phyloP scores from a whole-genome alignment of 768 basidiomycete species.

The Pisolithus tinctorius region DNA sequence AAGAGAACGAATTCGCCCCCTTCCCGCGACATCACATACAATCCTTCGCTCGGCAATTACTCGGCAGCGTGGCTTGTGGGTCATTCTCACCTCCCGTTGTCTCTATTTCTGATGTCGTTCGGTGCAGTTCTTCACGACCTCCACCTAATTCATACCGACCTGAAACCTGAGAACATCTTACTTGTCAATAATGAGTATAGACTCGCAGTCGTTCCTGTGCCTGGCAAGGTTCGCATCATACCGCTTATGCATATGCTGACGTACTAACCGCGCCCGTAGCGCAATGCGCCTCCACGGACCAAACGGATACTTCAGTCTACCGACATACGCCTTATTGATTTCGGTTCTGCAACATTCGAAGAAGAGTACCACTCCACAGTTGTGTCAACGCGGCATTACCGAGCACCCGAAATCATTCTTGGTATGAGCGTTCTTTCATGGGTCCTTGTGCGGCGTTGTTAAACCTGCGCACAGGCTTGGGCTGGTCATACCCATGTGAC shows the following conservation, averaged over 20 bases:
- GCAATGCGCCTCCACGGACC: slow-evolving; percentile 55
- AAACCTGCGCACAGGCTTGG: slow-evolving; percentile 57
- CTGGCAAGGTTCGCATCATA: slow-evolving; percentile 52
- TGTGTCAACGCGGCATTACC: slow-evolving; percentile 96
- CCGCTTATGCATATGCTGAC: not conserved
- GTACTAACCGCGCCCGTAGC: slow-evolving; percentile 33
- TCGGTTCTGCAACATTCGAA: slow-evolving; percentile 97
- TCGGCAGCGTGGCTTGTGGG: slow-evolving; percentile 92
- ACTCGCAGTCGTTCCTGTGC: slow-evolving; percentile 49
- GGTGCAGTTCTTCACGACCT: slow-evolving; percentile 80
- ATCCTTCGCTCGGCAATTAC: slow-evolving; percentile 85
- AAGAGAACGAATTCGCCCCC: slow-evolving; percentile 94
- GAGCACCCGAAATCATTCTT: slow-evolving; percentile 97
- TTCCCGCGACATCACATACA: slow-evolving; percentile 97
- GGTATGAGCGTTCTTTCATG: slow-evolving; percentile 47
- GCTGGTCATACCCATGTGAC: slow-evolving; percentile 98
- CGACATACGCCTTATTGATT: slow-evolving; percentile 94
- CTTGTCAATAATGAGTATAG: slow-evolving; percentile 81
- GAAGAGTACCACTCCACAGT: slow-evolving; percentile 98
- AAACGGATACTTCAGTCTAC: slow-evolving; percentile 82
- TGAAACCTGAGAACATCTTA: slow-evolving; percentile 98
- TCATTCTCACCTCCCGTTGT: slow-evolving; percentile 13
- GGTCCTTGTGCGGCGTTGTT: slow-evolving; percentile 6
- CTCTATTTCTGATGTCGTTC: slow-evolving; percentile 4
- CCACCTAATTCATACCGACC: slow-evolving; percentile 92